Evolutionary conservation across 371 early-diverging fungal genomes (phyloP).

Genomic region (Circinella minor): DNA sequence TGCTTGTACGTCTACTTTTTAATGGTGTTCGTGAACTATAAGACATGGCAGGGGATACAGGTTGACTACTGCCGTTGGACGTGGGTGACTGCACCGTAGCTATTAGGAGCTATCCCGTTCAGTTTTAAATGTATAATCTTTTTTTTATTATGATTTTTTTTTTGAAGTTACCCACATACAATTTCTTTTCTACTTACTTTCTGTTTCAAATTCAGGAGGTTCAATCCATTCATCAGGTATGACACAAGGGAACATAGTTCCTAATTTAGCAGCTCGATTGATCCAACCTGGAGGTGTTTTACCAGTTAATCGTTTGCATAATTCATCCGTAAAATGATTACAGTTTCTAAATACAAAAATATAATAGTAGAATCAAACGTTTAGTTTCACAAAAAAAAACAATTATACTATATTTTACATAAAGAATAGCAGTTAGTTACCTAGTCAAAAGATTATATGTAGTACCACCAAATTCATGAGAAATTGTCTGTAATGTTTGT

Average conservation of each 20-base stretch:
- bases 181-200: slow-evolving; percentile 11
- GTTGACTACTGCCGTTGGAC: slow-evolving; percentile 18
- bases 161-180: not conserved
- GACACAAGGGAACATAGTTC: slow-evolving; percentile 71
- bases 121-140: slow-evolving; percentile 8
- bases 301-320: slow-evolving; percentile 56
- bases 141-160: not conserved
- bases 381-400: not conserved
- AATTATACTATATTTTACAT: not conserved
- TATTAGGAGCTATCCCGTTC: slow-evolving; percentile 11
- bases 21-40: slow-evolving; percentile 5
- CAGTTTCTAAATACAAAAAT: slow-evolving; percentile 53
- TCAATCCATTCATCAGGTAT: slow-evolving; percentile 72
- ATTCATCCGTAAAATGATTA: slow-evolving; percentile 68
- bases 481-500: slow-evolving; percentile 52
- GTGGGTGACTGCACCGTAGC: slow-evolving; percentile 10
- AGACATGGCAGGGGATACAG: not conserved
- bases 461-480: slow-evolving; percentile 61
- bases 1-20: slow-evolving; percentile 12
- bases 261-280: slow-evolving; percentile 70
- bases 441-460: slow-evolving; percentile 64
- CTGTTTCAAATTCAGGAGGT: slow-evolving; percentile 57
- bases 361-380: too few species aligned
- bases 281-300: slow-evolving; percentile 69
- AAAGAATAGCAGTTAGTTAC: slow-evolving; percentile 23